phyloP scores from a whole-genome alignment of 495 filamentous ascomycete species.

The Neurospora sp. region DNA sequence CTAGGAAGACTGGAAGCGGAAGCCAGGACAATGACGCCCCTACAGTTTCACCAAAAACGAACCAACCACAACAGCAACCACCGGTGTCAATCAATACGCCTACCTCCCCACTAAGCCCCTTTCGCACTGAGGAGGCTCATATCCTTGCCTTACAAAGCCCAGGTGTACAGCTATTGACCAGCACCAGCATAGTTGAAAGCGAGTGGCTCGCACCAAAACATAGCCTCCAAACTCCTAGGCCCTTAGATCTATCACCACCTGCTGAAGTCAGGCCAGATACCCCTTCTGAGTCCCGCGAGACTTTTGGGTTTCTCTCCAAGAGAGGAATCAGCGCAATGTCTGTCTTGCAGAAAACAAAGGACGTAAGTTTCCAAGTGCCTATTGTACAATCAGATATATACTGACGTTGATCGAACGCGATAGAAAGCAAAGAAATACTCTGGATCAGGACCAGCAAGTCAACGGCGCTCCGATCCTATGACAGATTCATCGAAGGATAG shows the following conservation, averaged over 20 bases:
- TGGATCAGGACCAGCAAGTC: neutral
- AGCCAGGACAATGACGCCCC: constrained; percentile 5
- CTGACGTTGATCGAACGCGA: neutral
- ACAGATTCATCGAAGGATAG: neutral
- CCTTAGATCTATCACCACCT: neutral
- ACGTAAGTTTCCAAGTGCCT: neutral
- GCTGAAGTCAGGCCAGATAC: neutral
- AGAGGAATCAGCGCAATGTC: neutral
- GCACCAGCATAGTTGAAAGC: neutral
- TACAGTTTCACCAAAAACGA: constrained; percentile 11
- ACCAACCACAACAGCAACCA: constrained; percentile 1
- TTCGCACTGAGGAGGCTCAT: constrained; percentile 26
- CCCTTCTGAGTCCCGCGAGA: neutral
- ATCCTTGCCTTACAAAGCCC: constrained; percentile 23
- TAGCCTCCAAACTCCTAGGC: neutral
- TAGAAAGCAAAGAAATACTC: neutral
- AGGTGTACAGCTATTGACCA: neutral
- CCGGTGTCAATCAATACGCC: neutral
- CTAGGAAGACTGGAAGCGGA: constrained; percentile 21
- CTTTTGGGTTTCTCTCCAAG: neutral
- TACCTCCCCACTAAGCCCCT: constrained; percentile 14
- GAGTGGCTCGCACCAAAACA: constrained; percentile 14
- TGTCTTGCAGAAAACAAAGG: neutral
- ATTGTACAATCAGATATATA: neutral
- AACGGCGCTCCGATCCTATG: neutral